Base-by-base conservation (phyloP, 176 grass and related monocot genomes). In the Secale cereale region DNA sequence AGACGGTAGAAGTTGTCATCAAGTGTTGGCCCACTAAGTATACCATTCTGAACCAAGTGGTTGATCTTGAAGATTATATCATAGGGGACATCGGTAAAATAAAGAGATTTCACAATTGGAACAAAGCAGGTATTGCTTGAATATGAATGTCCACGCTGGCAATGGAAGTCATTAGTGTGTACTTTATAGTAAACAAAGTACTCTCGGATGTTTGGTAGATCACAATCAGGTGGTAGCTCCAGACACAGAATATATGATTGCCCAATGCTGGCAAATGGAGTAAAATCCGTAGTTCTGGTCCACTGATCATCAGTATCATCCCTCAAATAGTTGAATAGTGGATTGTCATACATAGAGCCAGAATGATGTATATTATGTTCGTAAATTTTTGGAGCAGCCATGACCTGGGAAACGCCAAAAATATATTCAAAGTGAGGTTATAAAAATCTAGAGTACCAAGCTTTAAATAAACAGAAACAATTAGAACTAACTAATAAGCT, bases 41-140 rank as follows among this genome's bases (percentile, higher is more conserved):
- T 93, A 25, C 95, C 95, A 63, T 92, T 93, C 86, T 98, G 95
- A 81, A 98, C 93, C 89, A 98, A 77, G 65, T 93, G 76, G 85
- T 94, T 98, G 62, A 95, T 84, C 85, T 88, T 93, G 87, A 93
- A 98, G n/a, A 93, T 77, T 77, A 95, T 90, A 17, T 90, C 85
- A 40, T 93, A 98, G 40, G 92, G 89, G 5, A 97, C 64, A 35
- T 90, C n/a, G 46, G 84, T 80, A 40, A 63, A 4, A 39, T 19
- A 0, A 82, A 11, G 86, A 78, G 92, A 46, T 85, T 93, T 85
- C 40, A 95, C 92, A 74, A 95, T 84, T 4, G 93, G 93, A 78
- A 90, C 92, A 46, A 95, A 70, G 79, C 50, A 2, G 22, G 59
- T 82, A 52, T 66, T 87, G 85, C 77, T 82, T 41, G 90, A 98